phyloP scores from a whole-genome alignment of 441 rosid species.

The Lepidium campestre region DNA sequence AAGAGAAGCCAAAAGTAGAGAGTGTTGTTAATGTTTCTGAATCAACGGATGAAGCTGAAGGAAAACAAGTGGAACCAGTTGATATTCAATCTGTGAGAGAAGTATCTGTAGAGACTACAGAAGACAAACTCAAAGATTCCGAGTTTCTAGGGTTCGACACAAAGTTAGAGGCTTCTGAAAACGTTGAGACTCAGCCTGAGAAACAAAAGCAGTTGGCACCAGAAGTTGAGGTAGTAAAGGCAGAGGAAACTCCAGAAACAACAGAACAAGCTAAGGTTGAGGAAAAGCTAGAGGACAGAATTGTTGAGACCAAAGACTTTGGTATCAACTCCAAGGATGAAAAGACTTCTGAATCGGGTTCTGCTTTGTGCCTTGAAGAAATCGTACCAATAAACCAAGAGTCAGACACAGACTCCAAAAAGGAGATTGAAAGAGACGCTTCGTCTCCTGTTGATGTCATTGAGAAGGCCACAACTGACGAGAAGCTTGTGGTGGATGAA shows the following conservation, averaged over 20 bases:
- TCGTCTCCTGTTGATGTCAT: constrained; percentile 3
- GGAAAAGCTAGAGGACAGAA: constrained; percentile 10
- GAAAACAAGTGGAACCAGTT: constrained; percentile 22
- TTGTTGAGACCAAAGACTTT: constrained; percentile 10
- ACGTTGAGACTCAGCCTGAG: constrained; percentile 21
- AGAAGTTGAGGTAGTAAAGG: constrained; percentile 14
- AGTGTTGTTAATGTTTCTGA: constrained; percentile 18
- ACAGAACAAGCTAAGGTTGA: constrained; percentile 17
- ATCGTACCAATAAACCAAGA: background rate
- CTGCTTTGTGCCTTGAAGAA: background rate
- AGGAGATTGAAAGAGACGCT: constrained; percentile 4
- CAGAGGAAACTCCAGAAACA: constrained; percentile 10
- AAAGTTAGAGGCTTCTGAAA: constrained; percentile 14
- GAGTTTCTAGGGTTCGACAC: constrained; percentile 19
- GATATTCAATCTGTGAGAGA: constrained; percentile 16
- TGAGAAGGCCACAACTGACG: constrained; percentile 22
- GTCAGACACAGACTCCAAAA: background rate
- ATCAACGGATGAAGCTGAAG: constrained; percentile 7
- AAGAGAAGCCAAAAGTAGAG: constrained; percentile 18
- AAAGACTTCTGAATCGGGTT: background rate
- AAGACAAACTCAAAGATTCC: background rate
- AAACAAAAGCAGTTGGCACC: constrained; percentile 11
- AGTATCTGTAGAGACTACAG: constrained; percentile 17
- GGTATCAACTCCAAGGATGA: constrained; percentile 21
- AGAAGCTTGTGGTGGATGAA: constrained; percentile 12